Percentiles rank a stretch among this genome's conserved stretches.
Conservation (phyloP, 2,329 filamentous ascomycete genomes). For the Aciculosporium take region DNA sequence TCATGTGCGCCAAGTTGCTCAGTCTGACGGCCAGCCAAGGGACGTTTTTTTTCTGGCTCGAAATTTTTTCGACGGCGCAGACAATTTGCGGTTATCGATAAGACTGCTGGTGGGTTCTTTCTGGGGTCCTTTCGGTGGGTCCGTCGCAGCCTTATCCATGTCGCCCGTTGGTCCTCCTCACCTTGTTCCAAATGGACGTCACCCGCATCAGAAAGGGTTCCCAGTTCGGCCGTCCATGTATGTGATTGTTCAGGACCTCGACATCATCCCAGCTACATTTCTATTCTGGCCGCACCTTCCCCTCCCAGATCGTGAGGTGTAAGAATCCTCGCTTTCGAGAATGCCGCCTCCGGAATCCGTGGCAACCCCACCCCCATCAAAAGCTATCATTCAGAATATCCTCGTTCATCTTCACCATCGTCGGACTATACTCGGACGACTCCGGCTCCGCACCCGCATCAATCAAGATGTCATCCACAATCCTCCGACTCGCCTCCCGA, state of each 20-base stretch:
- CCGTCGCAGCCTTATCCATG: not conserved
- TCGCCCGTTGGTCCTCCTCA: too few species aligned
- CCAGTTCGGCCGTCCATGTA: too few species aligned
- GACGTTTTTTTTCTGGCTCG: not conserved
- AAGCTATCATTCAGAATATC: slow-evolving; percentile 50
- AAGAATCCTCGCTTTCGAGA: not conserved
- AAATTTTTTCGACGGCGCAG: slow-evolving; percentile 3
- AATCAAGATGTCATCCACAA: slow-evolving; percentile 65
- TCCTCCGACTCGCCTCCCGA: slow-evolving; percentile 64
- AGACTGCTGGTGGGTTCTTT: not conserved
- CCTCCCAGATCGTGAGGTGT: not conserved
- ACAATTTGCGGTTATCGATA: slow-evolving; percentile 3
- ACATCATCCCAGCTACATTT: too few species aligned
- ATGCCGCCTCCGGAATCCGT: too few species aligned
- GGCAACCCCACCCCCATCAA: slow-evolving; percentile 14
- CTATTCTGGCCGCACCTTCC: too few species aligned
- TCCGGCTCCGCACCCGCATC: slow-evolving; percentile 54
- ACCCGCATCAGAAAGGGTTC: too few species aligned
- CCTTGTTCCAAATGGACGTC: too few species aligned
- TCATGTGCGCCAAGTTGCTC: not conserved
- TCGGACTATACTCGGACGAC: slow-evolving; percentile 46
- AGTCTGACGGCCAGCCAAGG: not conserved
- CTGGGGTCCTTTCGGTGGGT: not conserved
- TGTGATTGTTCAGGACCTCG: too few species aligned
- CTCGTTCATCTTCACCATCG: slow-evolving; percentile 50